These are phyloP conservation scores for Penicillium vulpinum DNA, from an alignment of 2,329 filamentous ascomycete species.

Conservation along the genomic window DNA sequence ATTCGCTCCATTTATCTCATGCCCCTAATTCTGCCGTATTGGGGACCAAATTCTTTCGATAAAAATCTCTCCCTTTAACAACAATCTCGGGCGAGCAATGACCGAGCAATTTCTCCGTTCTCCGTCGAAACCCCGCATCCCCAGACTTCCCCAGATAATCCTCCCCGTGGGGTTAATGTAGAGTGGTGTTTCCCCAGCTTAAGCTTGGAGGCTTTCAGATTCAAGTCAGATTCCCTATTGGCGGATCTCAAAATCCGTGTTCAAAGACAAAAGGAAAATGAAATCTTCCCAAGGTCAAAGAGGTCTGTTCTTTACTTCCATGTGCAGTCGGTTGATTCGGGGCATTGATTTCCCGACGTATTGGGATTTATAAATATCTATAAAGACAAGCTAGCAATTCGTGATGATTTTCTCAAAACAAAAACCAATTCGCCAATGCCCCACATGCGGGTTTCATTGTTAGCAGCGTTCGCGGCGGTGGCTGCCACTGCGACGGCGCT, in stretches of 20 bases:
- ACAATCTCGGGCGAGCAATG: constrained; percentile 14
- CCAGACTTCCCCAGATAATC: constrained; percentile 5
- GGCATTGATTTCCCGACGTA: constrained; percentile 1
- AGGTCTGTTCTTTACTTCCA: too few species aligned
- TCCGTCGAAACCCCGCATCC: constrained; percentile 6
- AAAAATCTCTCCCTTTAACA: background rate
- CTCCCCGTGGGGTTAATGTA: background rate
- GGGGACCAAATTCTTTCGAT: background rate
- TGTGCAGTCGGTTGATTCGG: background rate
- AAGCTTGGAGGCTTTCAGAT: too few species aligned
- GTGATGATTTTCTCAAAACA: background rate
- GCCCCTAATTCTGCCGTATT: too few species aligned
- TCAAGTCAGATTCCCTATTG: background rate
- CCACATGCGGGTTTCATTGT: background rate
- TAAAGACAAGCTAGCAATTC: background rate
- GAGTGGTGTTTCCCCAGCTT: background rate
- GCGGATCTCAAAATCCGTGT: background rate
- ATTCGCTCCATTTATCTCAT: too few species aligned
- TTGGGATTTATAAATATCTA: background rate
- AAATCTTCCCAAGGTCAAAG: too few species aligned
- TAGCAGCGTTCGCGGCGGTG: background rate
- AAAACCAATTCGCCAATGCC: too few species aligned
- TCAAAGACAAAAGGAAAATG: background rate
- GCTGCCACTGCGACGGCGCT: constrained; percentile 18
- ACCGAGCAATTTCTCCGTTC: constrained; percentile 24